Evolutionary conservation across 305 asterid genomes (phyloP), one percentile per base, ranked within the genome.

Genomic region (Solanum hybrid): DNA sequence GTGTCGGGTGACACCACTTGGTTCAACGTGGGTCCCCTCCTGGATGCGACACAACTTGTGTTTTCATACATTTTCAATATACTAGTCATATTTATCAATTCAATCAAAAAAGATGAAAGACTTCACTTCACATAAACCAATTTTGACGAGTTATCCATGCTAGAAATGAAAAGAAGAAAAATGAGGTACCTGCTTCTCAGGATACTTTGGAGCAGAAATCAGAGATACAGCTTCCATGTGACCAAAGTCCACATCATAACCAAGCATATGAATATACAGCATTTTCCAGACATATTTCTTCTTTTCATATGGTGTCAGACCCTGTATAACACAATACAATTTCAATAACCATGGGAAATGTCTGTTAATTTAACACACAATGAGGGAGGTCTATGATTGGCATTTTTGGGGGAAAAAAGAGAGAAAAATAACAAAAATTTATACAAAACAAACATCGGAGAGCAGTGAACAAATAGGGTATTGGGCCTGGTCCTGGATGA

Each of bases 221-320:
- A 98, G 92, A 89, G 99, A 98, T 92, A 98, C 99, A 84, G 99
- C 99, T 93, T 98, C 99, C 99, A 97, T 96, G 93, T 98, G 99
- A 89, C 99, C 99, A 92, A 98, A 98, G 92, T 98, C 99, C 90
- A 98, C 99, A 88, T 98, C 99, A 93, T 98, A 98, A 85, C 99
- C 99, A 85, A 98, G 98, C 99, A 98, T 98, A 84, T 92, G 95
- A 91, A 98, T 96, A 95, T 98, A 98, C 90, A 98, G 99, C 99
- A 98, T 97, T 92, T 98, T 98, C 99, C 99, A 98, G 88, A 98
- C 99, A 90, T 98, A 98, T 90, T 98, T 98, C 94, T 98, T 98
- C 97, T 98, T 98, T 94, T 96, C 99, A 88, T 97, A 95, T 85
- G 95, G 99, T 82, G 99, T 90, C 92, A 95, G 92, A 89, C 96